Evolutionary conservation across 345 rosid genomes (phyloP), one percentile per base, ranked within the genome.

Genomic region (Punica granatum): DNA sequence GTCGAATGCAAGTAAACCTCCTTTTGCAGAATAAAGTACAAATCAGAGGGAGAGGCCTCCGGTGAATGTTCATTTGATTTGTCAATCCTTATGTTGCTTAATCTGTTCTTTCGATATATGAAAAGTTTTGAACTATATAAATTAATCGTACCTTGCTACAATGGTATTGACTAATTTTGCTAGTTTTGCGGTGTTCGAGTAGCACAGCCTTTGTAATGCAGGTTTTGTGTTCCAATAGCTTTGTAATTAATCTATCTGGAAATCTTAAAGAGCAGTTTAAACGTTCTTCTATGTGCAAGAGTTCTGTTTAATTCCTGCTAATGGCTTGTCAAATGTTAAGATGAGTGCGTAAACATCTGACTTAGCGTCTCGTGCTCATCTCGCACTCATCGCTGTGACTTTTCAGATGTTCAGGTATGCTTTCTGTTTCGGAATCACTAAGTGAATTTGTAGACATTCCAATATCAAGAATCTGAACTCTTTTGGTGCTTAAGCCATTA

Each of bases 1-100:
- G 88, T 87, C 10, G 89, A 83, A 64, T 87, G 92, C 88, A 80
- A 80, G 62, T 85, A 80, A 82, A 66, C 54, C 77, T 77, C 63
- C 63, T n/a, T 71, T 15, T 68, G 70, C 56, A 64, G 32, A 6
- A 69, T 71, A 64, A 70, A 64, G 51, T 67, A 72, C 61, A 53
- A 67, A 39, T 67, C 56, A 58, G 76, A 74, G 75, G 64, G 67
- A 39, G 76, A 73, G 53, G 41, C 54, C 56, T 66, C 60, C 10
- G 60, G 51, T 10, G 64, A 49, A 46, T 44, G 26, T 43, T 15
- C 21, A 42, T 64, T 43, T 28, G 28, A 28, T 65, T 3, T 44
- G 2, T 65, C 30, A 3, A 56, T 56, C 32, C 10, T 56, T 56
- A 13, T 56, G 34, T 28, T 28, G 0, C 14, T 25, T 28, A 56